These are phyloP conservation scores for Annulohypoxylon bovei DNA, from an alignment of 495 filamentous ascomycete genomes.

Conservation along the genomic window DNA sequence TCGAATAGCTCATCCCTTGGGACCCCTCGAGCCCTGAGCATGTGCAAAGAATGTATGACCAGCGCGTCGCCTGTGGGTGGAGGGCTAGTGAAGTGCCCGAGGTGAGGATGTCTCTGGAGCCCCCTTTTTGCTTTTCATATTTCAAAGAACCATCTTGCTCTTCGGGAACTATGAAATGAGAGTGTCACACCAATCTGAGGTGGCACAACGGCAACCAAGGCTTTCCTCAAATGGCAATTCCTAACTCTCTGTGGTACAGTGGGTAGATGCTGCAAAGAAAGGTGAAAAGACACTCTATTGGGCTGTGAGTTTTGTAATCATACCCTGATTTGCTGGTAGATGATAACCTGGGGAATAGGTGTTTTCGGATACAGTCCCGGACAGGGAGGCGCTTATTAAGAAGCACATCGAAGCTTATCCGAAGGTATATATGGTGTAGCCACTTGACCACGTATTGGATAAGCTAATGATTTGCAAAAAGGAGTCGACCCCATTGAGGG, in stretches of 20 bases:
- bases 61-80: slow-evolving; percentile 56
- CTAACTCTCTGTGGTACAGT: slow-evolving; percentile 26
- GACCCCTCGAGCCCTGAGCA: slow-evolving; percentile 49
- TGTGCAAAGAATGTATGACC: slow-evolving; percentile 48
- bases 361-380: slow-evolving; percentile 43
- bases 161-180: neutral
- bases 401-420: slow-evolving; percentile 40
- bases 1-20: slow-evolving; percentile 51
- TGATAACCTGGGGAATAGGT: slow-evolving; percentile 31
- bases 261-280: slow-evolving; percentile 40
- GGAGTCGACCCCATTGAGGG: slow-evolving; percentile 44
- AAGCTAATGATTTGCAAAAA: slow-evolving; percentile 20
- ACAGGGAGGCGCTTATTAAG: slow-evolving; percentile 35
- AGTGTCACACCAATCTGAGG: slow-evolving; percentile 1
- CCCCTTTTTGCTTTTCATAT: neutral
- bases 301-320: slow-evolving; percentile 37
- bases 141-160: neutral
- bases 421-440: slow-evolving; percentile 28
- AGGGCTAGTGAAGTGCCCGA: slow-evolving; percentile 42
- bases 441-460: neutral
- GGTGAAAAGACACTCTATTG: slow-evolving; percentile 48
- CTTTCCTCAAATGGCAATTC: slow-evolving; percentile 1
- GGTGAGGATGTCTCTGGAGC: slow-evolving; percentile 12
- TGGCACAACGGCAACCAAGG: slow-evolving; percentile 1
- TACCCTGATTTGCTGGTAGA: neutral